Conservation (phyloP, 768 basidiomycete genomes). For the Mycena sanguinolenta region DNA sequence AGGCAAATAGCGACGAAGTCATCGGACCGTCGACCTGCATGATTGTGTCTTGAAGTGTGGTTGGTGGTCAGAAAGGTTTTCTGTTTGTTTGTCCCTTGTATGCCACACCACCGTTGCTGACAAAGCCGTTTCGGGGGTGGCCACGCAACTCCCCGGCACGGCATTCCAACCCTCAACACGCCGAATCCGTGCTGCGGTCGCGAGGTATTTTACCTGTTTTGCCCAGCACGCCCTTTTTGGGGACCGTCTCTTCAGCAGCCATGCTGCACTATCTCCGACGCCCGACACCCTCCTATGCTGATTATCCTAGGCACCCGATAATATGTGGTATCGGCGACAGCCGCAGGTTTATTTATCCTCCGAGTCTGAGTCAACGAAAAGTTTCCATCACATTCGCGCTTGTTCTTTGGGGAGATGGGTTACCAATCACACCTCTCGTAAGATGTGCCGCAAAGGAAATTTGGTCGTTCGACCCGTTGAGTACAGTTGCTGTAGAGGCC, state of each 20-base stretch:
- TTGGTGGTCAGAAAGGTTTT: slow-evolving; percentile 1
- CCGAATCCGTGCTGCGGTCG: background rate
- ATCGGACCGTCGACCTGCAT: slow-evolving; percentile 61
- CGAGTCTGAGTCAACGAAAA: too few species aligned
- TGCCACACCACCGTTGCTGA: background rate
- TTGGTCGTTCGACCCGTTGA: too few species aligned
- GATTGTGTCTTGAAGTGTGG: background rate
- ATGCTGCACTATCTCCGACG: background rate
- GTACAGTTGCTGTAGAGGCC: too few species aligned
- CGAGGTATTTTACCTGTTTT: background rate
- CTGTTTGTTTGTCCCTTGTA: background rate
- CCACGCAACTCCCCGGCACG: background rate
- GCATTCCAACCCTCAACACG: background rate
- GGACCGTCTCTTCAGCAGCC: background rate
- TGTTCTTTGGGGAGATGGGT: too few species aligned
- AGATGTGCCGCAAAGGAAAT: too few species aligned
- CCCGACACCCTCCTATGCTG: background rate
- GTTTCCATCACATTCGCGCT: too few species aligned
- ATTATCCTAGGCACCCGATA: too few species aligned
- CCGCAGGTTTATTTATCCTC: too few species aligned
- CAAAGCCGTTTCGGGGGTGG: background rate
- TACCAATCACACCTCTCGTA: too few species aligned
- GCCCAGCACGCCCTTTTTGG: background rate
- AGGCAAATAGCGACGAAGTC: slow-evolving; percentile 38
- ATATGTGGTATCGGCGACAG: too few species aligned